Evolutionary conservation across 805 yeast genomes (phyloP).

Genomic region (Lachancea thermotolerans): DNA sequence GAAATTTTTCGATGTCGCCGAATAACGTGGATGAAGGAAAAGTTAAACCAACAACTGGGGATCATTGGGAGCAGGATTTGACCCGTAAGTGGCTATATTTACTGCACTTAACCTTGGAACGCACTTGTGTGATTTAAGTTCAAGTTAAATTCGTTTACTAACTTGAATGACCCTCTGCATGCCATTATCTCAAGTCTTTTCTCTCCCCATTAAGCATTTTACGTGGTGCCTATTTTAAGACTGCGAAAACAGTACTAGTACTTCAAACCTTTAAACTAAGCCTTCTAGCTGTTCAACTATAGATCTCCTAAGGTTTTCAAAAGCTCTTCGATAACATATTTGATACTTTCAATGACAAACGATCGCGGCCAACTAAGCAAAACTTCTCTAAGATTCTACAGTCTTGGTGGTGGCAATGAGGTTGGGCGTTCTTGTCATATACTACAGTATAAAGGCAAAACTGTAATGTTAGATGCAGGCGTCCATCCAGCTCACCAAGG

Average conservation of each 20-base stretch:
- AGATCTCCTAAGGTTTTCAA: too few species aligned
- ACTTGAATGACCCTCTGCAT: slow-evolving; percentile 3
- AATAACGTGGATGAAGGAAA: background rate
- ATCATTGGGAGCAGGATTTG: background rate
- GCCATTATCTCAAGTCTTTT: background rate
- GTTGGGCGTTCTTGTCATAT: slow-evolving; percentile 97
- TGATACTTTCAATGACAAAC: background rate
- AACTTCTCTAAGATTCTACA: slow-evolving; percentile 59
- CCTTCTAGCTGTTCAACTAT: too few species aligned
- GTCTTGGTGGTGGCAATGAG: slow-evolving; percentile 97
- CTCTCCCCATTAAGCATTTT: background rate
- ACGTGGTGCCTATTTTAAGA: too few species aligned
- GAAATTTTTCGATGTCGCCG: background rate
- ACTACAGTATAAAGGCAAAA: slow-evolving; percentile 85
- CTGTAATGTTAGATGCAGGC: slow-evolving; percentile 96
- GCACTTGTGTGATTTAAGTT: background rate
- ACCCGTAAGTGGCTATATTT: background rate
- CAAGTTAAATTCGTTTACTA: slow-evolving; percentile 3
- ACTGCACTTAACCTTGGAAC: too few species aligned
- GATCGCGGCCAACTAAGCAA: slow-evolving; percentile 8
- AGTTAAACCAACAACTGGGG: background rate
- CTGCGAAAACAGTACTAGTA: too few species aligned
- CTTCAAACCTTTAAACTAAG: too few species aligned
- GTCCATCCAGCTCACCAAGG: slow-evolving; percentile 95
- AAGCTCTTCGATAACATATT: too few species aligned